These are phyloP conservation scores for Chernovozyma sophiae-reginae DNA, from an alignment of 1,139 yeast genomes.

Conservation along the genomic window DNA sequence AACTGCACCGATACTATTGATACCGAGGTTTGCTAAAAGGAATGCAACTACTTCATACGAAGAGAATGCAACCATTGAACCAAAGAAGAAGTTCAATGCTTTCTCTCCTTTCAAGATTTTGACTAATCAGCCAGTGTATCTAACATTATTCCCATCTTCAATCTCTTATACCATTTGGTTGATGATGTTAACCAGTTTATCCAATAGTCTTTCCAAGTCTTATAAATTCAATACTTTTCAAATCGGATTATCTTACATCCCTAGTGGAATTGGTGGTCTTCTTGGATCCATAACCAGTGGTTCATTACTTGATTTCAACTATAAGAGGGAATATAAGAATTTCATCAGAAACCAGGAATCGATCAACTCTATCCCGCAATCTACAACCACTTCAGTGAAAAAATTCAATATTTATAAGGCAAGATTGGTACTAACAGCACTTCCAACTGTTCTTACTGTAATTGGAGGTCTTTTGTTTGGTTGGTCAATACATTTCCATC, in stretches of 20 bases:
- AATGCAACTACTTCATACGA: conserved; percentile 11
- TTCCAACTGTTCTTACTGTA: conserved; percentile 28
- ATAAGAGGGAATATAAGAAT: conserved; percentile 15
- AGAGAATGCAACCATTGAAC: conserved; percentile 8
- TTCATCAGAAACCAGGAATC: conserved; percentile 14
- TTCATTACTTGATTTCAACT: conserved; percentile 41
- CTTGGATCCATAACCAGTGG: conserved; percentile 49
- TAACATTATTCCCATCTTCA: conserved; percentile 48
- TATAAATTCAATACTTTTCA: conserved; percentile 50
- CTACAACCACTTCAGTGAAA: conserved; percentile 14
- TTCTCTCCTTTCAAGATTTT: conserved; percentile 46
- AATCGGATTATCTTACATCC: conserved; percentile 61
- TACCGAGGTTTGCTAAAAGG: conserved; percentile 15
- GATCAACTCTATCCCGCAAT: conserved; percentile 38
- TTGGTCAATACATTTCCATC: conserved; percentile 57
- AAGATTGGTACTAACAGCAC: conserved; percentile 21
- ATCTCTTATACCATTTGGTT: conserved; percentile 67
- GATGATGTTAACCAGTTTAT: conserved; percentile 60
- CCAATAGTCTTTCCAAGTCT: conserved; percentile 45
- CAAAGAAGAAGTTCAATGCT: conserved; percentile 23
- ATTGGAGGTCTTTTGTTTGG: conserved; percentile 54
- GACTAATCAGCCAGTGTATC: conserved; percentile 22
- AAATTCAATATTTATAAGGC: conserved; percentile 24
- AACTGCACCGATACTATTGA: conserved; percentile 17
- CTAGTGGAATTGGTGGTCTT: conserved; percentile 60